Conservation (phyloP, 1,284 basidiomycete genomes). For the Stereum hirsutum region DNA sequence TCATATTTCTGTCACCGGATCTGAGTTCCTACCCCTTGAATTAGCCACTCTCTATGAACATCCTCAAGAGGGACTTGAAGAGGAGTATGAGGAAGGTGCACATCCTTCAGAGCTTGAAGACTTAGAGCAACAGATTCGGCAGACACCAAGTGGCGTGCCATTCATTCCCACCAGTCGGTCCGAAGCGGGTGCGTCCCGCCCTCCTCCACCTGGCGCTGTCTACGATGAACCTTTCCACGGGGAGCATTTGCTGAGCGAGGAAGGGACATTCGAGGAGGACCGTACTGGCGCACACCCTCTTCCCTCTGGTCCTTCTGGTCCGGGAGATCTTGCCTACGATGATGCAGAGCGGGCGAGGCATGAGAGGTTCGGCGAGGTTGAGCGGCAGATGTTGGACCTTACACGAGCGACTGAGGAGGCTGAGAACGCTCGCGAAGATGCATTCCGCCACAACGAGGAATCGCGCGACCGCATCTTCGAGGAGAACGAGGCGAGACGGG, state of each 20-base stretch:
- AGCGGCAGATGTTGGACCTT: conserved; percentile 35
- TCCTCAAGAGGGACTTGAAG: neutral
- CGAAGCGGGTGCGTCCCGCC: neutral
- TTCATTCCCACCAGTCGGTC: neutral
- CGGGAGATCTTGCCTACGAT: conserved; percentile 26
- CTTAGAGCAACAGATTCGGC: neutral
- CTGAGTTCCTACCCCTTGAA: too few species aligned
- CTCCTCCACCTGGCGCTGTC: neutral
- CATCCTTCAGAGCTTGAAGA: neutral
- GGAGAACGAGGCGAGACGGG: conserved; percentile 47
- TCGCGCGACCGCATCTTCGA: conserved; percentile 52
- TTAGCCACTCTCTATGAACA: too few species aligned
- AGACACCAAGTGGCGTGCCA: neutral
- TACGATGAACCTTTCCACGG: neutral
- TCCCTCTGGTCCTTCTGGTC: conserved; percentile 16
- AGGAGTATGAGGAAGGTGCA: neutral
- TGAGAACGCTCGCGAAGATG: conserved; percentile 50
- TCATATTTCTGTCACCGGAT: too few species aligned
- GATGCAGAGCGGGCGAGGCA: conserved; percentile 45
- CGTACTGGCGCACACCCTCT: conserved; percentile 4
- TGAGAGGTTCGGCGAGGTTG: conserved; percentile 46
- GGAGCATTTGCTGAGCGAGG: neutral
- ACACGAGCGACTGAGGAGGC: conserved; percentile 40
- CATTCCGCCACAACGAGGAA: conserved; percentile 56
- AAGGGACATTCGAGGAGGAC: neutral